These are phyloP conservation scores for Chaetothyriales sp. DNA, from an alignment of 2,329 filamentous ascomycete species.

Conservation along the genomic window DNA sequence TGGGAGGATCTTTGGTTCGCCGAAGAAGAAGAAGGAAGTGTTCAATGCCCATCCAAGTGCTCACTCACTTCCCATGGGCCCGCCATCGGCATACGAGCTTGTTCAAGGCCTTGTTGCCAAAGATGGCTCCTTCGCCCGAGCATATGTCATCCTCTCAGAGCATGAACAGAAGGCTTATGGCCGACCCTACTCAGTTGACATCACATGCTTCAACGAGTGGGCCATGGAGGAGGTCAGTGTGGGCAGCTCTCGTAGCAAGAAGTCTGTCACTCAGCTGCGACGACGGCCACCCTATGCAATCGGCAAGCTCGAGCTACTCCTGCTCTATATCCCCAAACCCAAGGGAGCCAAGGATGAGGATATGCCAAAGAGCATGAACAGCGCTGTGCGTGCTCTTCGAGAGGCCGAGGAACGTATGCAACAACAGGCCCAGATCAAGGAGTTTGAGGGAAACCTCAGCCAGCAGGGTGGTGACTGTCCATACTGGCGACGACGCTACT, in stretches of 20 bases:
- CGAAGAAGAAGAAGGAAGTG: slow-evolving; percentile 91
- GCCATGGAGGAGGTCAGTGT: slow-evolving; percentile 69
- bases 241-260: slow-evolving; percentile 91
- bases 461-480: slow-evolving; percentile 97
- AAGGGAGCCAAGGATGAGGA: slow-evolving; percentile 79
- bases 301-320: slow-evolving; percentile 83
- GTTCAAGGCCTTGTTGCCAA: slow-evolving; percentile 58
- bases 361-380: slow-evolving; percentile 99
- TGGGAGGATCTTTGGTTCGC: slow-evolving; percentile 81
- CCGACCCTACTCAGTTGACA: slow-evolving; percentile 71
- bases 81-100: slow-evolving; percentile 27
- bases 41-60: neutral
- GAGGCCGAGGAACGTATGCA: slow-evolving; percentile 64
- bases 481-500: slow-evolving; percentile 95
- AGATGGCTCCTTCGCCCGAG: slow-evolving; percentile 85
- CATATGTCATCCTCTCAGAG: slow-evolving; percentile 87
- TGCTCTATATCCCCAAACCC: slow-evolving; percentile 87
- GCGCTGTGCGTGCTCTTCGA: slow-evolving; percentile 82
- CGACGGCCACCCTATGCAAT: slow-evolving; percentile 86
- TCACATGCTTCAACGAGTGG: slow-evolving; percentile 98
- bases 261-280: slow-evolving; percentile 57
- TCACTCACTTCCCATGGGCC: slow-evolving; percentile 13
- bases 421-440: slow-evolving; percentile 16
- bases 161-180: slow-evolving; percentile 82
- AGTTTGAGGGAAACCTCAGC: slow-evolving; percentile 75